Evolutionary conservation across 441 rosid species (phyloP), one percentile per base, ranked within the genome.

Genomic region (Erodium texanum): DNA sequence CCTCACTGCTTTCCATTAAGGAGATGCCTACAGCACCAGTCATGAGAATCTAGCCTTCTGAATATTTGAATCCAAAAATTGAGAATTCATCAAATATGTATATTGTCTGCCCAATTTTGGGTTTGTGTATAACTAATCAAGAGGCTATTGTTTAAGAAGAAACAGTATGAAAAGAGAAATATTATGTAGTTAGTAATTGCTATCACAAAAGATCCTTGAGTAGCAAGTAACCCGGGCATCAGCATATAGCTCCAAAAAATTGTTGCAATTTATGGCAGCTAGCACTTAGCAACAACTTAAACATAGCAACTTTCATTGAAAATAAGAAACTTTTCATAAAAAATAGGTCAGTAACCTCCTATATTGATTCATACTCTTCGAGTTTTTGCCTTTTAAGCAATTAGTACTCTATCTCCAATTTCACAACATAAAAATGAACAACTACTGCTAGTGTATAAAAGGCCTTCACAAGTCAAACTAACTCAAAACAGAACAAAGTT

Each of bases 1-100:
- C 95, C 81, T 89, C 97, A 77, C 97, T 90, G 96, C 83, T 78
- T 72, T 77, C 74, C 77, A 79, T 81, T 72, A 68, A 73, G 75
- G 76, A 74, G 68, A 75, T 75, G 70, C 83, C 82, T 74, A 76
- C 74, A 70, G 70, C 56, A 81, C 24, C 68, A 78, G 73, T 68
- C 73, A 80, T 79, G 71, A 82, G 78, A 66, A 73, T 75, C 79
- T 74, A 70, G 52, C 70, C 67, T 77, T 72, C 65, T 70, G 67
- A 71, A 70, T 24, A 67, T 72, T 70, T 65, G 58, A 34, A 54
- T 69, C 67, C 38, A 67, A 36, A 67, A 48, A 56, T 68, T 73
- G 0, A 7, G 12, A 6, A 50, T 0, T 11, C 48, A 73, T 22
- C 11, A 32, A 32, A 22, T 24, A n/a, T 10, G 4, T n/a, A n/a